Conservation (phyloP, 768 basidiomycete species). For the Calvatia gigantea region DNA sequence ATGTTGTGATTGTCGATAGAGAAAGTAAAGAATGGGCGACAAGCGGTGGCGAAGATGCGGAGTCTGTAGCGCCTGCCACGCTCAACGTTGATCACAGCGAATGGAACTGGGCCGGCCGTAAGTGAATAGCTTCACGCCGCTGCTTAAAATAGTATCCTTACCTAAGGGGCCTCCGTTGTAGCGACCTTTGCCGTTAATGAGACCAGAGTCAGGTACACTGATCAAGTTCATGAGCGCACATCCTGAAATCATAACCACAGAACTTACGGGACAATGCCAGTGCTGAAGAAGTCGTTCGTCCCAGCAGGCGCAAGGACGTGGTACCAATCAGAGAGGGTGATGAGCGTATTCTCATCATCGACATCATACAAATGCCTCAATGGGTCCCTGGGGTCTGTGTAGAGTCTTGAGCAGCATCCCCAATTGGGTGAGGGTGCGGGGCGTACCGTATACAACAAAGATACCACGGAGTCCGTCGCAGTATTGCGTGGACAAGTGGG, state of each 20-base stretch:
- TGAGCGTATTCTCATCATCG: conserved; percentile 14
- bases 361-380: conserved; percentile 18
- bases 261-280: conserved; percentile 13
- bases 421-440: neutral
- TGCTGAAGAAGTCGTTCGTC: neutral
- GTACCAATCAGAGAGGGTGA: conserved; percentile 16
- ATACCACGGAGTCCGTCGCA: conserved; percentile 21
- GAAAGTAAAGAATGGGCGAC: conserved; percentile 37
- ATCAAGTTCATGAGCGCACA: neutral
- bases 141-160: conserved; percentile 2
- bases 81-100: conserved; percentile 37
- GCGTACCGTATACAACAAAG: conserved; percentile 25
- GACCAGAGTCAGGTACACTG: conserved; percentile 11
- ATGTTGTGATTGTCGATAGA: conserved; percentile 31
- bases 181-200: conserved; percentile 21
- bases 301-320: conserved; percentile 6
- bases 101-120: neutral
- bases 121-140: neutral
- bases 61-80: conserved; percentile 47
- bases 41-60: conserved; percentile 47
- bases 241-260: neutral
- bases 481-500: conserved; percentile 9
- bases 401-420: neutral
- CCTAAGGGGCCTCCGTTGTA: conserved; percentile 19
- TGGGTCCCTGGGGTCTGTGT: conserved; percentile 15